These are phyloP conservation scores for Paragyromitra xinjiangensis DNA, from an alignment of 495 filamentous ascomycete genomes.

Conservation along the genomic window DNA sequence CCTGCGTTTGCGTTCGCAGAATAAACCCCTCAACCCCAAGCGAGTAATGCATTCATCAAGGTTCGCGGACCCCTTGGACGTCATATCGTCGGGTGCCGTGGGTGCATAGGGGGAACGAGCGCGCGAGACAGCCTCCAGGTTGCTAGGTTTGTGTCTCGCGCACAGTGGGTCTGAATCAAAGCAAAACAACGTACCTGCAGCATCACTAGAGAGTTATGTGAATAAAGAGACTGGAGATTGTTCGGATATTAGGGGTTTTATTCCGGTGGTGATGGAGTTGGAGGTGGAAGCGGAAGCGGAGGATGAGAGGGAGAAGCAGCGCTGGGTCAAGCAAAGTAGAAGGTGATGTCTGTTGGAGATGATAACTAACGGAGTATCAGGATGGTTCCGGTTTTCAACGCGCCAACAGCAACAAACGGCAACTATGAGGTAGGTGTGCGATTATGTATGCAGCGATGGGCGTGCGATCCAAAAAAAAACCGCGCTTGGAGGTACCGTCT, in stretches of 20 bases:
- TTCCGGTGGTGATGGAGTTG: constrained; percentile 9
- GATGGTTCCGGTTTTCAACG: constrained; percentile 31
- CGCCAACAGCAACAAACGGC: constrained; percentile 36
- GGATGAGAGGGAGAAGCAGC: constrained; percentile 26
- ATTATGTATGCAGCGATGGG: constrained; percentile 41
- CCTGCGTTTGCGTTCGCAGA: constrained; percentile 42
- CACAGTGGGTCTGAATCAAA: constrained; percentile 36
- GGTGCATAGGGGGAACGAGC: constrained; percentile 48
- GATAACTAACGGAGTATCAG: constrained; percentile 37
- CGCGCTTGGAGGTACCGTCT: constrained; percentile 33
- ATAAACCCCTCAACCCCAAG: constrained; percentile 50
- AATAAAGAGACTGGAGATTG: constrained; percentile 44
- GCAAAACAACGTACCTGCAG: constrained; percentile 56
- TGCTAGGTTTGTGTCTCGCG: constrained; percentile 32
- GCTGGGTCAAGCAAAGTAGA: constrained; percentile 10
- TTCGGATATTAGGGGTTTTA: constrained; percentile 17
- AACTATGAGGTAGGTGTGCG: constrained; percentile 35
- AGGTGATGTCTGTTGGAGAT: constrained; percentile 28
- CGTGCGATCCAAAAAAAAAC: constrained; percentile 28
- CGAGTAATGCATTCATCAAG: constrained; percentile 35
- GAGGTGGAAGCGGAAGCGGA: neutral
- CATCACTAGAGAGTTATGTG: constrained; percentile 53
- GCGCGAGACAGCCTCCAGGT: constrained; percentile 29
- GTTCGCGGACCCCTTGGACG: constrained; percentile 41
- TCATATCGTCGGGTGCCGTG: constrained; percentile 46